phyloP scores from a whole-genome alignment of 768 basidiomycete species.

The Sarcomyxa edulis region DNA sequence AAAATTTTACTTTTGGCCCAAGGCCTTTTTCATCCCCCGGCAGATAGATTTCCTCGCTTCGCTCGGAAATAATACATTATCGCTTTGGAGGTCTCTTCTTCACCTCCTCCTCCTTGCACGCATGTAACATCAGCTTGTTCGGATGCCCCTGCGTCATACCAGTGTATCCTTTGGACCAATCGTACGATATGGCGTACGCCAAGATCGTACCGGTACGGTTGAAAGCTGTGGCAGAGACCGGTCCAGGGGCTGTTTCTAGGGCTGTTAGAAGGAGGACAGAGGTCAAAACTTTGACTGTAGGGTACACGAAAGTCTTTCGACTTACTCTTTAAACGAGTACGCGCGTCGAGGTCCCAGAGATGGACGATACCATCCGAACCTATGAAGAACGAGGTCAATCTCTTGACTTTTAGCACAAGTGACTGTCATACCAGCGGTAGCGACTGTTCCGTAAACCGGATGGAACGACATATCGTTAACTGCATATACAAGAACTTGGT shows the following conservation, averaged over 20 bases:
- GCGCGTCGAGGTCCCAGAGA: conserved; percentile 93
- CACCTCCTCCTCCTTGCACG: conserved; percentile 87
- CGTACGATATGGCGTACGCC: conserved; percentile 88
- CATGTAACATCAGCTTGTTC: conserved; percentile 81
- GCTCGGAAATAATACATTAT: too few relatives aligned
- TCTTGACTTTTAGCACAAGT: conserved; percentile 11
- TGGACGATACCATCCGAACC: conserved; percentile 84
- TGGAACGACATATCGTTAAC: conserved; percentile 89
- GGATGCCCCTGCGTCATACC: conserved; percentile 71
- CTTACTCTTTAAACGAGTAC: conserved; percentile 86
- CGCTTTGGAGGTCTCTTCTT: conserved; percentile 58
- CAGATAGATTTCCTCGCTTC: too few relatives aligned
- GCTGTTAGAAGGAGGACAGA: conserved; percentile 2
- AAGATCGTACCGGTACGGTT: conserved; percentile 86
- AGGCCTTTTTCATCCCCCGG: too few relatives aligned
- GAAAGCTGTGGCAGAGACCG: conserved; percentile 77
- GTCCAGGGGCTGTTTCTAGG: conserved; percentile 67
- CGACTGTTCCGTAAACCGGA: conserved; percentile 78
- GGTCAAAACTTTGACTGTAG: not conserved
- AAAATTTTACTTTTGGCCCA: too few relatives aligned
- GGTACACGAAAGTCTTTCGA: conserved; percentile 3
- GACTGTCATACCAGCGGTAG: conserved; percentile 55
- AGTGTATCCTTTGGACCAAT: conserved; percentile 89
- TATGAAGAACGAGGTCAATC: conserved; percentile 22
- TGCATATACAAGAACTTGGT: conserved; percentile 67